Base-by-base conservation (phyloP, 495 filamentous ascomycete species). In the Acidiella bohemica region DNA sequence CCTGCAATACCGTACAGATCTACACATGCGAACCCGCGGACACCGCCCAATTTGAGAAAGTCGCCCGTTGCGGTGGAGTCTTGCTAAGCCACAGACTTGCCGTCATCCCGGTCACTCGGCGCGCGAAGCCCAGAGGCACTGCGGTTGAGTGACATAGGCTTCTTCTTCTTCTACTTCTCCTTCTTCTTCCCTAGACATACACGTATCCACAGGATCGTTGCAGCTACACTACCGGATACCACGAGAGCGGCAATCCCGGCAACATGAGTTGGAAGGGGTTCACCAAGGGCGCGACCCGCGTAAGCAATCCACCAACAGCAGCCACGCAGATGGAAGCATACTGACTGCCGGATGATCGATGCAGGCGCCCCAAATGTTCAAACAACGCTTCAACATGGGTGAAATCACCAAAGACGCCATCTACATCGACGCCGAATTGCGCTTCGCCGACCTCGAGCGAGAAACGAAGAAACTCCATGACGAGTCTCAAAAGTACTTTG, bases 401-500 rank as follows among this genome's bases (percentile, higher is more conserved):
- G 92, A 96, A 49, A 69, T 85, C 51, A 84, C 86, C 43, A 92
- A 94, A 59, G 90, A 99, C 67, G 65, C 83, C 11, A 80, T 99
- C 51, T 99, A 94, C 58, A 76, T 77, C 44, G 90, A 99, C 64
- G 83, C 90, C 41, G 90, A 99, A 58, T 73, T 87, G 44, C 75
- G 92, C 19, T 99, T 99, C 55, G 66, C 83, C 39, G 92, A 99
- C 62, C 73, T 99, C 42, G 90, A 99, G 45, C 53, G 66, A 59
- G 90, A 99, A 63, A 96, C 92, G 14, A 94, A 94, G 68, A 84
- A 78, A 55, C 76, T 99, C 5, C 88, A 96, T 62, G 83, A 90
- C 66, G 86, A 93, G 56, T 87, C 81, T 20, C 80, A 84, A 58
- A 94, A 90, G 64, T 87, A 99, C 61, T 94, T 90, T 50, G 76